Evolutionary conservation across 1,139 yeast genomes (phyloP).

Genomic region (Candida pseudoviswanathii): DNA sequence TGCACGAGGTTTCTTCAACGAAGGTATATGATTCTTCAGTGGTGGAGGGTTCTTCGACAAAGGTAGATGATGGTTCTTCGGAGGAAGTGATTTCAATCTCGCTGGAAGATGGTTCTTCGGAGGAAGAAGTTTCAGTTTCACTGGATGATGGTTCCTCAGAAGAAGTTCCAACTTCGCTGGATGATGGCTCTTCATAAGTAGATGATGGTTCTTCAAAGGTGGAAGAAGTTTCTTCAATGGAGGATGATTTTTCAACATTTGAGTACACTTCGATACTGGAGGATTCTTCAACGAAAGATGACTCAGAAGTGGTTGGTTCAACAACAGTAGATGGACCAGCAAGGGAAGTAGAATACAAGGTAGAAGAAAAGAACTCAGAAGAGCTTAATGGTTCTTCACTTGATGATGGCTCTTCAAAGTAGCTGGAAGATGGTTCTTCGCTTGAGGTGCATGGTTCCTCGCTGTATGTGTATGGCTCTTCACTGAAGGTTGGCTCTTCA

Average conservation of each 20-base stretch:
- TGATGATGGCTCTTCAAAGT: not conserved
- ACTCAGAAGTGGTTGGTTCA: not conserved
- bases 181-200: constrained; percentile 4
- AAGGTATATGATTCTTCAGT: not conserved
- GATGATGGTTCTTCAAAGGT: constrained; percentile 1
- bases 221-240: constrained; percentile 3
- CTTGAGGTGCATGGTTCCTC: not conserved
- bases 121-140: not conserved
- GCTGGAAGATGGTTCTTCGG: not conserved
- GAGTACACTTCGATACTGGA: too few relatives aligned
- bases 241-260: not conserved
- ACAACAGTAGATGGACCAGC: not conserved
- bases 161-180: constrained; percentile 1
- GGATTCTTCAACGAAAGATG: not conserved
- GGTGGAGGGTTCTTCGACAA: not conserved
- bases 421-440: not conserved
- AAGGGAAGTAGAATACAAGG: not conserved
- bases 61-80: not conserved
- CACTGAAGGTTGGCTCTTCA: not conserved
- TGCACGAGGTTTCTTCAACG: not conserved
- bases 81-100: not conserved
- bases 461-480: not conserved
- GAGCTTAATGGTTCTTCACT: not conserved
- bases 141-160: not conserved
- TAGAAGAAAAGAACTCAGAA: not conserved